Base-by-base conservation (phyloP, 2,329 filamentous ascomycete species). In the Talaromyces sp. region DNA sequence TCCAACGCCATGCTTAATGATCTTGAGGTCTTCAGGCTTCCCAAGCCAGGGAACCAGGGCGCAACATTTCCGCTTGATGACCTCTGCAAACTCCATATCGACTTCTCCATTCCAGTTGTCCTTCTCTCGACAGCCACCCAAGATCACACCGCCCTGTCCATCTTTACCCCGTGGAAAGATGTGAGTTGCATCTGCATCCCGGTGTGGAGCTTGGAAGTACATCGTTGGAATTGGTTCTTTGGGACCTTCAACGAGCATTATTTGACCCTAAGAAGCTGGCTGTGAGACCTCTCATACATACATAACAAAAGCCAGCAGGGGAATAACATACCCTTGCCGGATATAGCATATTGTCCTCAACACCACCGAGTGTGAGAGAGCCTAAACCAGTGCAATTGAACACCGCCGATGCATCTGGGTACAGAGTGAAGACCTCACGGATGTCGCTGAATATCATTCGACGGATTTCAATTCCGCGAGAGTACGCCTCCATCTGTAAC, bases 401-500 rank as follows among this genome's bases (percentile, higher is more conserved):
- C 30, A 58, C 57, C 47, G 47, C 57, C n/a, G 57, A 58, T 58
- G 47, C 57, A 47, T 58, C 47, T 6, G 59, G 59, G 30, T 57
- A 60, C 44, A 60, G 4, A 52, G 22, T 53, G 54, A 56, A 60
- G 42, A 60, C 59, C 54, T 60, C 59, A 53, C 59, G 59, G 25
- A 60, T 60, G 53, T 60, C 53, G 19, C 53, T 60, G 54, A 60
- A 60, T 52, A 60, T 60, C 44, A 52, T 60, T 52, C 59, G 59
- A 57, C 13, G 59, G 32, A 60, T 57, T 52, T 57, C 59, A 53
- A 60, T 57, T 53, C 53, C 59, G 25, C 59, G 59, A 53, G 59
- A 60, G 7, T 60, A n/a, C 39, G 59, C 59, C 57, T 60, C 59
- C 59, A 60, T 60, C 59, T 60, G 59, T 53, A 60, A 44, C 59